phyloP scores from a whole-genome alignment of 139 green algal species.

The Chlamydomonas incerta region DNA sequence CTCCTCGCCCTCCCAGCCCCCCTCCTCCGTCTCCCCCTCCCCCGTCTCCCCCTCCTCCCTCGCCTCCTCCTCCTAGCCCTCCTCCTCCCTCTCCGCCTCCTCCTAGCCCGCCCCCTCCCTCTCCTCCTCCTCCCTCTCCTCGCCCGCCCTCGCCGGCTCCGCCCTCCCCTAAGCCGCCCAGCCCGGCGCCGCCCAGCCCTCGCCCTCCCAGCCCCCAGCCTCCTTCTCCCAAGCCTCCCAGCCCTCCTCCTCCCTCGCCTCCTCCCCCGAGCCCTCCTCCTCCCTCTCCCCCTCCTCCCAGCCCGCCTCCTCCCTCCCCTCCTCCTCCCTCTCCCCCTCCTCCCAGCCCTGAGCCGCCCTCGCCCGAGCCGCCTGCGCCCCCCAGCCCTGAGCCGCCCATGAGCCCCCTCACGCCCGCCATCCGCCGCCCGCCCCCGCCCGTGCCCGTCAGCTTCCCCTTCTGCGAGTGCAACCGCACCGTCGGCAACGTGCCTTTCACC shows the following conservation, averaged over 20 bases:
- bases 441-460: background rate
- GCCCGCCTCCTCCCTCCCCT: background rate
- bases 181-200: background rate
- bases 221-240: background rate
- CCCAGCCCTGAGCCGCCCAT: background rate
- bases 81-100: background rate
- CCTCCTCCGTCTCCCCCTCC: background rate
- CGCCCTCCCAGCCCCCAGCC: background rate
- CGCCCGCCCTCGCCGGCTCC: no score
- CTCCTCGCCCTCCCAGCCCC: background rate
- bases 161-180: no score
- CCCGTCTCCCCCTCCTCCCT: no score
- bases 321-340: background rate
- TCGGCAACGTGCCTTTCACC: background rate
- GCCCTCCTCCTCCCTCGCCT: background rate
- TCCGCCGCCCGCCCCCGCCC: background rate
- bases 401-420: no score
- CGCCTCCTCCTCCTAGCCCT: background rate
- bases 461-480: background rate
- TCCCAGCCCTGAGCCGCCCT: constrained; percentile 1
- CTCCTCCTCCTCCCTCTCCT: no score
- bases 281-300: background rate
- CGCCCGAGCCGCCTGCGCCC: background rate
- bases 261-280: background rate
- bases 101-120: no score